Conservation (phyloP, 2,329 filamentous ascomycete genomes). For the Ceratocystis smalleyi region DNA sequence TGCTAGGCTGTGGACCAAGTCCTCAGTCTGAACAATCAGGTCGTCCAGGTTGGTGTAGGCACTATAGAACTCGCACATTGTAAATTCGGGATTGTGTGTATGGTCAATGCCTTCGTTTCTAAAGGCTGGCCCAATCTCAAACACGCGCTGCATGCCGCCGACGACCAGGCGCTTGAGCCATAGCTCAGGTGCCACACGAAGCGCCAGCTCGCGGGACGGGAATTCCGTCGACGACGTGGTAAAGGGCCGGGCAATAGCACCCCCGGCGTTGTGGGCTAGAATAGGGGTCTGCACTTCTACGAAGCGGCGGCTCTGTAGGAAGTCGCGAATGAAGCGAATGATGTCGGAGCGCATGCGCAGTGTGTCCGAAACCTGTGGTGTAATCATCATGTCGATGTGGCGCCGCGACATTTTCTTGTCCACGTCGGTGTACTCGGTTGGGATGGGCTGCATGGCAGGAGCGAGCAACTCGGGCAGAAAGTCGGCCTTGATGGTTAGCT, state of each 20-base stretch:
- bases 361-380: conserved; percentile 49
- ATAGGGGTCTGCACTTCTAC: conserved; percentile 86
- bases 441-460: conserved; percentile 66
- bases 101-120: conserved; percentile 83
- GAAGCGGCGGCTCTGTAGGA: conserved; percentile 57
- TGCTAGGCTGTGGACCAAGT: conserved; percentile 47
- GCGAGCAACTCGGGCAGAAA: conserved; percentile 56
- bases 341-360: conserved; percentile 61
- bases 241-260: conserved; percentile 77
- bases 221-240: conserved; percentile 65
- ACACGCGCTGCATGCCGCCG: conserved; percentile 75
- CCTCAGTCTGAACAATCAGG: conserved; percentile 61
- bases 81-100: conserved; percentile 95
- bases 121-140: conserved; percentile 85
- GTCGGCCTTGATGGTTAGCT: conserved; percentile 57
- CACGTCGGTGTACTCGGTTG: conserved; percentile 50
- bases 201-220: conserved; percentile 50
- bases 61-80: conserved; percentile 92
- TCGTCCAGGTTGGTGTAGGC: conserved; percentile 64
- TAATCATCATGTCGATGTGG: conserved; percentile 75
- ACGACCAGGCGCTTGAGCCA: conserved; percentile 88
- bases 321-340: conserved; percentile 56
- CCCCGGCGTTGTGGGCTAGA: conserved; percentile 66
- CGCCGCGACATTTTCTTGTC: conserved; percentile 62
- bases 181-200: conserved; percentile 84